Conservation (phyloP, 257 asterid genomes). For the Eustoma russellianum region DNA sequence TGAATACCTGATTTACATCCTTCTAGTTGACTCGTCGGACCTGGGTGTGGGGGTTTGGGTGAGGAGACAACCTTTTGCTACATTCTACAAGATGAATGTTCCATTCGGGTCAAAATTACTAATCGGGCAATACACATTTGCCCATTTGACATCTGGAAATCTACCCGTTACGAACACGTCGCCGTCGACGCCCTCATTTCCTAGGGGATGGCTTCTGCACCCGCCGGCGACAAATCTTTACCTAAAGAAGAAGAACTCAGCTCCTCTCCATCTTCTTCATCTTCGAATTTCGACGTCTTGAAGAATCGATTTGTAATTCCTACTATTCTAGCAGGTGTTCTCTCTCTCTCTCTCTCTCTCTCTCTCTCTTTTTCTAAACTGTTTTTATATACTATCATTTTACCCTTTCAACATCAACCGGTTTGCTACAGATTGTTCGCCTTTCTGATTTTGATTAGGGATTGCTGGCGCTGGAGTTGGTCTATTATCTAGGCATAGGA, state of each 20-base stretch:
- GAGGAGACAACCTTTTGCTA: too few species aligned
- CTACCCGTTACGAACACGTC: not conserved
- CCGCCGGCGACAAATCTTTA: slow-evolving; percentile 19
- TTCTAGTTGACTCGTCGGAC: too few species aligned
- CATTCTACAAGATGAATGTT: too few species aligned
- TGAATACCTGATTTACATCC: too few species aligned
- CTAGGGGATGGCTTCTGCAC: slow-evolving; percentile 15
- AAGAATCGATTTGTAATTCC: slow-evolving; percentile 64
- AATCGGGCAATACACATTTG: too few species aligned
- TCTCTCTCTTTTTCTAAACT: too few species aligned
- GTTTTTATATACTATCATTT: not conserved
- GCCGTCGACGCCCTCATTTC: not conserved
- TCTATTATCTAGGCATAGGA: slow-evolving; percentile 60
- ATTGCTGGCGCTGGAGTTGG: slow-evolving; percentile 82
- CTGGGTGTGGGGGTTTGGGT: too few species aligned
- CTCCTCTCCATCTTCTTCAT: slow-evolving; percentile 15
- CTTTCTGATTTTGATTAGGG: slow-evolving; percentile 30
- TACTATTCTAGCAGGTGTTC: slow-evolving; percentile 65
- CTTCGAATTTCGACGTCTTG: slow-evolving; percentile 42
- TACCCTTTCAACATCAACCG: too few species aligned
- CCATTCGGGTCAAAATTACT: too few species aligned
- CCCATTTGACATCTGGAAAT: too few species aligned
- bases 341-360: not conserved
- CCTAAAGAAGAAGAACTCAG: slow-evolving; percentile 7
- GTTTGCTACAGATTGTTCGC: too few species aligned